Percentiles rank a stretch among this genome's conserved stretches.
These are phyloP conservation scores for Chrysanthemum seticuspe DNA, from an alignment of 129 eudicot genomes.

Conservation along the genomic window DNA sequence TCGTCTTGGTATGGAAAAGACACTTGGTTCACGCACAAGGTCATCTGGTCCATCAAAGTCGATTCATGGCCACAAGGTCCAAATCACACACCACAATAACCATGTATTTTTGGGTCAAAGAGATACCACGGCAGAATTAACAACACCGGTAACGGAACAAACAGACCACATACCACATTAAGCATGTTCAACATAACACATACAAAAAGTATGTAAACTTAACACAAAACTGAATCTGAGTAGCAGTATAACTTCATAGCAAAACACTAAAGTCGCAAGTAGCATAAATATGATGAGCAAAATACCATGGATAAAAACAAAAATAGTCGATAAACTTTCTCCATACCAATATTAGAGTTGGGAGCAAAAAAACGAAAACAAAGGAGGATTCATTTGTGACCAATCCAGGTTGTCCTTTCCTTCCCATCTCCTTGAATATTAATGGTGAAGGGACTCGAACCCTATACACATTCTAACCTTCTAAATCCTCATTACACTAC, in stretches of 20 bases:
- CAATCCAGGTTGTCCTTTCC: constrained; percentile 27
- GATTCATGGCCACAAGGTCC: no score
- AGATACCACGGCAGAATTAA: no score
- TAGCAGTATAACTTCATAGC: not conserved
- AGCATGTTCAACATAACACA: not conserved
- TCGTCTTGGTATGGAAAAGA: not conserved
- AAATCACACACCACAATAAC: no score
- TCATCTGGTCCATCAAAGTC: not conserved
- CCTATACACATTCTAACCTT: constrained; percentile 60
- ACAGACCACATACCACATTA: not conserved
- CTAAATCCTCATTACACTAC: constrained; percentile 34
- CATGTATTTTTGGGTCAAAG: no score
- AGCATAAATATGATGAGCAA: not conserved
- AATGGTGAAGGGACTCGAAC: constrained; percentile 40
- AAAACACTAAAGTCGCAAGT: not conserved
- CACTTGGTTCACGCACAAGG: not conserved
- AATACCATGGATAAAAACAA: not conserved
- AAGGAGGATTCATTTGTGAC: constrained; percentile 29
- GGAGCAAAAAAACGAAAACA: not conserved
- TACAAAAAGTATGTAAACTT: not conserved
- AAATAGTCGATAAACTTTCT: constrained; percentile 16
- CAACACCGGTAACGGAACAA: not conserved
- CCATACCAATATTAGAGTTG: constrained; percentile 12
- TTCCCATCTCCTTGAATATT: constrained; percentile 45
- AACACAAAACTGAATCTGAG: not conserved